Evolutionary conservation across 495 filamentous ascomycete genomes (phyloP), one percentile per base, ranked within the genome.

Genomic region (Tuber magnatum): DNA sequence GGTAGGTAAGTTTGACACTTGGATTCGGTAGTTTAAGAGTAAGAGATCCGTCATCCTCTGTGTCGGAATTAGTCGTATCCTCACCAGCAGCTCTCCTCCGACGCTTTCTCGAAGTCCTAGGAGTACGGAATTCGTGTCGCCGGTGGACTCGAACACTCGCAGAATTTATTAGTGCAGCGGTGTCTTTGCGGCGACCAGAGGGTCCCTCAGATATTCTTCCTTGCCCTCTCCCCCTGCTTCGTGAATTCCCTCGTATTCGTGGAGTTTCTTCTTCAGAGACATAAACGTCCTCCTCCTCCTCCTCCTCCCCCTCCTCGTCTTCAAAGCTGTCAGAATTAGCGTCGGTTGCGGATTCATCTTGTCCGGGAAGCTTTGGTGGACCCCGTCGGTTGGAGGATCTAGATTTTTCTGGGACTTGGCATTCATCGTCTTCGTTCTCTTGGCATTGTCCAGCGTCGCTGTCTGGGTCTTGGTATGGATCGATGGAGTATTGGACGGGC

Each of bases 401-500:
- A n/a, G 51, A 16, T 32, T 40, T 73, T 39, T 51, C 69, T 51
- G 42, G 70, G 46, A 70, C 22, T 16, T 40, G 35, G 73, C 74
- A 77, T 56, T 80, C 75, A 28, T 82, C 77, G 48, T 78, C 75
- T 43, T 80, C 70, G 39, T 35, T 61, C 41, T 75, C 73, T 51
- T 68, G 73, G 41, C 24, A 70, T 28, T 18, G 46, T 35, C 46
- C 70, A 32, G 43, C 72, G 69, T 73, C 75, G 56, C 71, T 75
- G 74, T 75, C 80, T 38, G 82, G 80, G 69, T 80, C 77, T 74
- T 82, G 77, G 75, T 80, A 82, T 24, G 74, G 75, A 44, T 82
- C 81, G 42, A 73, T 68, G 24, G 81, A 76, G 75, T 82, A 82
- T 32, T 72, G 76, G 32, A 75, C 75, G 3, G 75, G 73, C 43